These are phyloP conservation scores for Sphagnurus paluster DNA, from an alignment of 1,284 basidiomycete genomes.

Conservation along the genomic window DNA sequence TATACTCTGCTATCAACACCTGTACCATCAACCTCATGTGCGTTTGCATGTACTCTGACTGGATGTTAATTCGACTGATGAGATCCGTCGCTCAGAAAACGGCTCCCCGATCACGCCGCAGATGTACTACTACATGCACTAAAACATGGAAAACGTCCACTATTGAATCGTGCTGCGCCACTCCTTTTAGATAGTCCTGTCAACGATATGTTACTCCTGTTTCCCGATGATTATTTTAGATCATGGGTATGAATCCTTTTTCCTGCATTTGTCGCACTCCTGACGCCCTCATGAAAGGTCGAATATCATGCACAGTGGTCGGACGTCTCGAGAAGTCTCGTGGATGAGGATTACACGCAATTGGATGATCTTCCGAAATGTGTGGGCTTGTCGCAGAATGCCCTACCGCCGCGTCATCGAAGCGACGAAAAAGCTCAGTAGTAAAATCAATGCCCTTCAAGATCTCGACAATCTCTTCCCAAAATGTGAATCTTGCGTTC, in stretches of 20 bases:
- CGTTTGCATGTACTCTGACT: neutral
- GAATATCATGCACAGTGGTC: constrained; percentile 5
- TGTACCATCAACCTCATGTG: constrained; percentile 19
- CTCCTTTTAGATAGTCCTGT: constrained; percentile 5
- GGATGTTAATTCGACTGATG: neutral
- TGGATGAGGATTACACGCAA: neutral
- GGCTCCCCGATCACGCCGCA: constrained; percentile 20
- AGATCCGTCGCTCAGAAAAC: constrained; percentile 14
- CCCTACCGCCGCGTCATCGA: neutral
- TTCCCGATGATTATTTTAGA: neutral
- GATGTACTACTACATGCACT: constrained; percentile 8
- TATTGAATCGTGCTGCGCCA: constrained; percentile 4
- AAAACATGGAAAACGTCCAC: constrained; percentile 12
- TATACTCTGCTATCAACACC: constrained; percentile 24
- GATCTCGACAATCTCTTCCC: neutral
- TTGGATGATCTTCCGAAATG: neutral
- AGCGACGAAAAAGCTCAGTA: neutral
- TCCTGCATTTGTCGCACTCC: neutral
- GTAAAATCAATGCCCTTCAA: neutral
- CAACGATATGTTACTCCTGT: constrained; percentile 14
- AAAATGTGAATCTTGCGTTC: neutral
- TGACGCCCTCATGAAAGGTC: neutral
- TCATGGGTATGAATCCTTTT: constrained; percentile 4
- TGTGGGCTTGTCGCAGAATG: neutral
- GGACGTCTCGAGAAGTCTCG: neutral